phyloP scores from a whole-genome alignment of 2,329 filamentous ascomycete genomes.

The Trichoderma hamatum region DNA sequence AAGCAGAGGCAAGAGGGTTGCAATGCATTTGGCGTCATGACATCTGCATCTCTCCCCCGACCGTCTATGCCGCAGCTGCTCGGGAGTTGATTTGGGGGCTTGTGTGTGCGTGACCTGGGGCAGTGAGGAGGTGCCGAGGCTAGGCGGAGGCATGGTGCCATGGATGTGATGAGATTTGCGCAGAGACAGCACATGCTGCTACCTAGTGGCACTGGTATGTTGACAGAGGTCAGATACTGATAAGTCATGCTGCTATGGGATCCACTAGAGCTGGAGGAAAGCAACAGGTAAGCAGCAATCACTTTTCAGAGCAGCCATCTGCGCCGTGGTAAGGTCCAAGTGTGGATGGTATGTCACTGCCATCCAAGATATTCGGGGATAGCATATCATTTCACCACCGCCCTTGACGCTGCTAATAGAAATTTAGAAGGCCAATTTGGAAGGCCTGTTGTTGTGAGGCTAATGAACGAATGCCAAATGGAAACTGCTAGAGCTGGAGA shows the following conservation, averaged over 20 bases:
- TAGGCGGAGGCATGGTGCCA: slow-evolving; percentile 5
- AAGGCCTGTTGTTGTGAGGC: background rate
- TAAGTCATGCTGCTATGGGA: background rate
- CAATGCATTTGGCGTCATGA: background rate
- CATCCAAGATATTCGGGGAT: background rate
- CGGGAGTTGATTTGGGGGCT: slow-evolving; percentile 3
- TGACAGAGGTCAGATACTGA: background rate
- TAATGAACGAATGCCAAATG: background rate
- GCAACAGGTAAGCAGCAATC: background rate
- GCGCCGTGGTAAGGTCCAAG: background rate
- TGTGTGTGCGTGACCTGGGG: background rate
- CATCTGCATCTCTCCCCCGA: slow-evolving; percentile 5
- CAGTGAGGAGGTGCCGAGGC: slow-evolving; percentile 8
- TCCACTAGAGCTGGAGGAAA: too few species aligned
- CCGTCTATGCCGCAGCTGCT: slow-evolving; percentile 7
- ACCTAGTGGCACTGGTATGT: background rate
- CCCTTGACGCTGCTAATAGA: background rate
- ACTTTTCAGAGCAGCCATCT: background rate
- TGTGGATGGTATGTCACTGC: slow-evolving; percentile 3
- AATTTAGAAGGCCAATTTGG: background rate
- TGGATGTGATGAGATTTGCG: slow-evolving; percentile 18
- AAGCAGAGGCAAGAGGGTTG: slow-evolving; percentile 1
- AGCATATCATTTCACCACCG: background rate
- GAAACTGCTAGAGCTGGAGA: background rate
- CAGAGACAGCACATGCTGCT: background rate